Conservation (phyloP, 805 yeast genomes). For the Metschnikowia cubensis region DNA sequence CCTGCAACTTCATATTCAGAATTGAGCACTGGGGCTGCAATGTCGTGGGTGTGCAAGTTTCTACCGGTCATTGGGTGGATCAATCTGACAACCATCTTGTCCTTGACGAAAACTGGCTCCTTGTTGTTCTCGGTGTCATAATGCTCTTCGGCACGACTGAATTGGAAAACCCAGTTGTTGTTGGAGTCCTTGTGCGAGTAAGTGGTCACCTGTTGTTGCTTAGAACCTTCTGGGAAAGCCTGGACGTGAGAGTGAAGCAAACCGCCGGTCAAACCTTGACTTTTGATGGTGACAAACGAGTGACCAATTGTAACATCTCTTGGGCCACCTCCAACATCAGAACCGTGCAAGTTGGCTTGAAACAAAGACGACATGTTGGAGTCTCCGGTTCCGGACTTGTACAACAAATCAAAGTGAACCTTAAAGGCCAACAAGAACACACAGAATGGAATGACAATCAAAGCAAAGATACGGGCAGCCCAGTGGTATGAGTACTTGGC, state of each 20-base stretch:
- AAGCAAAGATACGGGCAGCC: conserved; percentile 59
- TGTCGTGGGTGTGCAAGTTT: conserved; percentile 69
- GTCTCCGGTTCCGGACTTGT: conserved; percentile 78
- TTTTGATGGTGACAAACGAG: conserved; percentile 37
- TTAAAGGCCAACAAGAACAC: conserved; percentile 68
- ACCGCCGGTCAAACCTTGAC: conserved; percentile 43
- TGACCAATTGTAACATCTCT: conserved; percentile 60
- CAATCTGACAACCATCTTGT: conserved; percentile 61
- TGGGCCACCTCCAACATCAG: conserved; percentile 64
- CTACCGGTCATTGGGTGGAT: conserved; percentile 58
- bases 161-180: conserved; percentile 47
- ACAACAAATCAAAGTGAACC: conserved; percentile 68
- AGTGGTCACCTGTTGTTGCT: conserved; percentile 46
- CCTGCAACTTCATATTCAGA: conserved; percentile 63
- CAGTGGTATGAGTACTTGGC: conserved; percentile 55
- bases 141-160: conserved; percentile 35
- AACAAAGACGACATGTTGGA: conserved; percentile 75
- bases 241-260: conserved; percentile 46
- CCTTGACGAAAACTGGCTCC: conserved; percentile 39
- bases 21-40: conserved; percentile 58
- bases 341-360: conserved; percentile 71
- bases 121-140: conserved; percentile 30
- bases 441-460: conserved; percentile 58
- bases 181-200: conserved; percentile 45
- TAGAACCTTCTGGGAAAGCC: conserved; percentile 44